Conservation (phyloP, 2,329 filamentous ascomycete species). For the Fusarium pininemorale region DNA sequence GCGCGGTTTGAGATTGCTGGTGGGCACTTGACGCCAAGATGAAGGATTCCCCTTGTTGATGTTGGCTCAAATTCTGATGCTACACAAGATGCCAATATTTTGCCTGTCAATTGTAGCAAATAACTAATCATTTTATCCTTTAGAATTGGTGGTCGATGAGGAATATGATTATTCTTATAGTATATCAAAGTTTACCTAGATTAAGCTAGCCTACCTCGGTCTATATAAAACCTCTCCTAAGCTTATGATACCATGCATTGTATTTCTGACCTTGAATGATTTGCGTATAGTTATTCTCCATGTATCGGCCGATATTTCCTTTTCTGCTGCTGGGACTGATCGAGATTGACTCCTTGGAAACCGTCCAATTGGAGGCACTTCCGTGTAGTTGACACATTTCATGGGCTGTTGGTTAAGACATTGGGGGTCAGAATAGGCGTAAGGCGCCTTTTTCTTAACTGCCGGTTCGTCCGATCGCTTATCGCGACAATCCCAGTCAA, state of each 20-base stretch:
- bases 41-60: background rate
- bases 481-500: conserved; percentile 26
- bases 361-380: background rate
- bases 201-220: background rate
- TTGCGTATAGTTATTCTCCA: background rate
- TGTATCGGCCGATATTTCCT: too few species aligned
- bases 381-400: background rate
- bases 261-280: background rate
- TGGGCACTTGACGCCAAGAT: background rate
- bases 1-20: background rate
- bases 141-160: background rate
- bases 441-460: conserved; percentile 14
- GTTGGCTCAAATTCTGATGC: background rate
- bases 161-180: background rate
- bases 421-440: background rate
- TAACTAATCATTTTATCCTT: background rate
- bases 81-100: background rate
- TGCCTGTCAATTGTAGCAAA: background rate
- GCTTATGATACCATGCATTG: background rate
- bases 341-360: background rate
- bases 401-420: background rate
- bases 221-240: background rate
- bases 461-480: conserved; percentile 20
- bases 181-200: background rate
- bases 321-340: background rate